Conservation (phyloP, 208 protist genomes). For the Angomonas ambiguus region DNA sequence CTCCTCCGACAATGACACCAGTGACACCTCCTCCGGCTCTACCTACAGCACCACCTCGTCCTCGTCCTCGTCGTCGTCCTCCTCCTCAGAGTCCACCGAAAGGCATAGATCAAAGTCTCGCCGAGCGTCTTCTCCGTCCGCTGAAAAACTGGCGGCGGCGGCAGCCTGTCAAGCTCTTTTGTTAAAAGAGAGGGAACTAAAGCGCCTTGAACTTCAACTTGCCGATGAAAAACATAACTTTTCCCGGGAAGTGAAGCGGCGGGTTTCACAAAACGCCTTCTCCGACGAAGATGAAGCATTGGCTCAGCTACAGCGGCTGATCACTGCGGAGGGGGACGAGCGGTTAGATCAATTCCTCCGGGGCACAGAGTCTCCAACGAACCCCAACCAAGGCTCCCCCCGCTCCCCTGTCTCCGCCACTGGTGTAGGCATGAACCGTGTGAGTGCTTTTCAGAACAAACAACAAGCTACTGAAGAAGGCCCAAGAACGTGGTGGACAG, state of each 20-base stretch:
- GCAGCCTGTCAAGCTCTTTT: slow-evolving; percentile 46
- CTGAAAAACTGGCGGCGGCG: slow-evolving; percentile 32
- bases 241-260: slow-evolving; percentile 36
- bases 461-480: not conserved
- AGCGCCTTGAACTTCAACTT: slow-evolving; percentile 42
- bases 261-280: slow-evolving; percentile 24
- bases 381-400: not conserved
- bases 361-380: slow-evolving; percentile 16
- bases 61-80: not conserved
- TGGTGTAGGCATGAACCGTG: slow-evolving; percentile 25
- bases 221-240: slow-evolving; percentile 52
- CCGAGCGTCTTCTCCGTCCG: slow-evolving; percentile 7
- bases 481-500: not conserved
- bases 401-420: not conserved
- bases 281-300: slow-evolving; percentile 36
- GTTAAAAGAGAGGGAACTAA: slow-evolving; percentile 40
- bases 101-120: not conserved
- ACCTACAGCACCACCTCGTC: not conserved
- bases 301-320: slow-evolving; percentile 35
- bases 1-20: slow-evolving; percentile 17
- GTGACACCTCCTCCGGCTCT: slow-evolving; percentile 9
- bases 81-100: slow-evolving; percentile 1
- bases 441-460: slow-evolving; percentile 23
- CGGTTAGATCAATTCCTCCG: slow-evolving; percentile 35
- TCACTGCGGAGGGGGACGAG: slow-evolving; percentile 21